Evolutionary conservation across 495 filamentous ascomycete genomes (phyloP).

Genomic region (Penicillium turbatum): DNA sequence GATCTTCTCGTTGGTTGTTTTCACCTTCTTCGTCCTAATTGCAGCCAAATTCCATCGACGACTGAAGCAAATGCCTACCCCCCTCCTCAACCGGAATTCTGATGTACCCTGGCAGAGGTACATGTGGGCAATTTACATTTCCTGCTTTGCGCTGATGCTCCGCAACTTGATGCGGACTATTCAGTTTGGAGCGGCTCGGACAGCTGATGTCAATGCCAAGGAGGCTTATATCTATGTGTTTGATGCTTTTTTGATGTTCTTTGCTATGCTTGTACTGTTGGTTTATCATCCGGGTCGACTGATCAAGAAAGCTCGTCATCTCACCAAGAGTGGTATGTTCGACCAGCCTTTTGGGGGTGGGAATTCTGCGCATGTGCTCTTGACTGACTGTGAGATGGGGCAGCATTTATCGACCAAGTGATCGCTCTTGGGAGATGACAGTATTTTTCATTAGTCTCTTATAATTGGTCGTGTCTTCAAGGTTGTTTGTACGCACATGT

Average conservation of each 20-base stretch:
- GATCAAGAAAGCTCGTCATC: slow-evolving; percentile 21
- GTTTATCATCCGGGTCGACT: slow-evolving; percentile 34
- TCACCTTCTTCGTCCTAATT: slow-evolving; percentile 26
- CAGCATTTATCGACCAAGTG: not conserved
- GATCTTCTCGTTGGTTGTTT: slow-evolving; percentile 32
- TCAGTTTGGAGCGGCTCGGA: slow-evolving; percentile 31
- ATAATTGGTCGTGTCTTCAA: no score
- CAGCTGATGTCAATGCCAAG: slow-evolving; percentile 21
- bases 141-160: slow-evolving; percentile 35
- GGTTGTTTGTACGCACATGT: no score
- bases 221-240: slow-evolving; percentile 42
- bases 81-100: slow-evolving; percentile 10
- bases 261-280: slow-evolving; percentile 22
- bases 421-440: not conserved
- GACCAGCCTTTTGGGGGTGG: slow-evolving; percentile 3
- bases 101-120: slow-evolving; percentile 25
- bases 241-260: slow-evolving; percentile 34
- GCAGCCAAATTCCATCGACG: slow-evolving; percentile 26
- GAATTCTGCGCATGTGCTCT: slow-evolving; percentile 12
- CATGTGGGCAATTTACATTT: slow-evolving; percentile 39
- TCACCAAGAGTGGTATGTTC: slow-evolving; percentile 11
- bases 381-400: slow-evolving; percentile 15
- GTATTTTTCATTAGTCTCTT: no score
- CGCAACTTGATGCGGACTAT: slow-evolving; percentile 41
- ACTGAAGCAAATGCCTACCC: slow-evolving; percentile 5